Evolutionary conservation across 2,329 filamentous ascomycete species (phyloP).

Genomic region (Pseudocercospora fuligena): DNA sequence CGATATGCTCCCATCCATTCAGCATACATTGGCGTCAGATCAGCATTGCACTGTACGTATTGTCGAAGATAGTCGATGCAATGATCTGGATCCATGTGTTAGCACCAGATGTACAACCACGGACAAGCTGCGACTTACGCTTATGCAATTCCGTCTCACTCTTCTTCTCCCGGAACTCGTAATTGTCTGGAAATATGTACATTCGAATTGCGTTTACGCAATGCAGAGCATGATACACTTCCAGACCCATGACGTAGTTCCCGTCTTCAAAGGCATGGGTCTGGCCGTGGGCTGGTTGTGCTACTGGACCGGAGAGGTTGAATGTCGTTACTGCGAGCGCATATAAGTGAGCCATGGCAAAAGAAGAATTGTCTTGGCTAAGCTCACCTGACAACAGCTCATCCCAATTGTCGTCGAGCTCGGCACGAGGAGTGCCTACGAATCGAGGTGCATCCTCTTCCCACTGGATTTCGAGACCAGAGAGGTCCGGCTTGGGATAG

Average conservation of each 20-base stretch:
- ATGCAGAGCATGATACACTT: constrained; percentile 18
- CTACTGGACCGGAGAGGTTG: constrained; percentile 3
- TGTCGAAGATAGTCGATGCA: constrained; percentile 18
- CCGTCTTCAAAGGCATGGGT: constrained; percentile 1
- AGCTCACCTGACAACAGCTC: constrained; percentile 11
- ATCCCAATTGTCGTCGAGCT: constrained; percentile 15
- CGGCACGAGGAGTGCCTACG: neutral
- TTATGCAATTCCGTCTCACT: neutral
- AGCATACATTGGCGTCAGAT: constrained; percentile 18
- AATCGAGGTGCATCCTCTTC: constrained; percentile 11
- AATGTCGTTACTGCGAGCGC: constrained; percentile 11
- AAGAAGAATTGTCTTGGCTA: no score
- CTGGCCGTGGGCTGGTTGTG: neutral
- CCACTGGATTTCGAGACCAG: constrained; percentile 10
- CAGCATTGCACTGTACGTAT: constrained; percentile 19
- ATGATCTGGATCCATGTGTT: neutral
- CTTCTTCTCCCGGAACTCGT: neutral
- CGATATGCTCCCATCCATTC: constrained; percentile 11
- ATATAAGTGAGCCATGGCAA: neutral
- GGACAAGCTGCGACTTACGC: neutral
- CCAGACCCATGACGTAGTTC: constrained; percentile 14
- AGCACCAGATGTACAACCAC: neutral
- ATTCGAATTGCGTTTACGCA: neutral
- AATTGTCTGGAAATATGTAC: neutral
- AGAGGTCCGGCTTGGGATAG: constrained; percentile 8